Base-by-base conservation (phyloP, 805 yeast genomes). In the Saccharomycodes ludwigii region DNA sequence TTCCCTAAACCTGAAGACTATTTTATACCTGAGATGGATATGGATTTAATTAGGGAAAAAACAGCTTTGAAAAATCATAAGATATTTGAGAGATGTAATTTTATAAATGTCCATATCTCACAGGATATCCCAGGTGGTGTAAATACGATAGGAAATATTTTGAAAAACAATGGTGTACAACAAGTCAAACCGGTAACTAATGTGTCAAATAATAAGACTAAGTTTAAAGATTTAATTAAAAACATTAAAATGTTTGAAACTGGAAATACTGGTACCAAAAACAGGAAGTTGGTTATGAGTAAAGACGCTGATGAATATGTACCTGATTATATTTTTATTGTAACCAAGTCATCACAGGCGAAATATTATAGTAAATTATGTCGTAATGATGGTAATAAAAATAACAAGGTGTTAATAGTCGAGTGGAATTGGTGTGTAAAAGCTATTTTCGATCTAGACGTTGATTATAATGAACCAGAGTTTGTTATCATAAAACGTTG, bases 391-490 rank as follows among this genome's bases (percentile, higher is more conserved):
- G 27, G 18, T 7, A 39, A 32, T 12, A 12, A 12, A 3, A 15
- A 22, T 9, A 31, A 29, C 22, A 30, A 34, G 6, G 40, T 41
- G 2, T 23, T 49, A 22, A 44, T 49, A 5, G 52, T 53, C 3
- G 52, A 51, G 25, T 54, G 59, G 59, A 43, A 54, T 24, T 53
- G 56, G 56, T 45, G 52, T 24, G 53, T 53, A 8, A 36, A 47
- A 15, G 38, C 43, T 24, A 45, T 54, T 14, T 48, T 53, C 29
- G 39, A 32, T 5, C 40, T 52, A 13, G 46, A 49, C 3, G 43
- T 41, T 6, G 35, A 38, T 18, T 15, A 32, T 4, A 14, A 19
- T 6, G 21, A 18, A 11, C 26, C 24, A 22, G 30, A 35, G 17
- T 38, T 30, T 18, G 35, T 40, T n/a, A 34, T 38, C 38, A 28